These are phyloP conservation scores for Mucor lusitanicus DNA, from an alignment of 371 early-diverging fungal species.

Conservation along the genomic window DNA sequence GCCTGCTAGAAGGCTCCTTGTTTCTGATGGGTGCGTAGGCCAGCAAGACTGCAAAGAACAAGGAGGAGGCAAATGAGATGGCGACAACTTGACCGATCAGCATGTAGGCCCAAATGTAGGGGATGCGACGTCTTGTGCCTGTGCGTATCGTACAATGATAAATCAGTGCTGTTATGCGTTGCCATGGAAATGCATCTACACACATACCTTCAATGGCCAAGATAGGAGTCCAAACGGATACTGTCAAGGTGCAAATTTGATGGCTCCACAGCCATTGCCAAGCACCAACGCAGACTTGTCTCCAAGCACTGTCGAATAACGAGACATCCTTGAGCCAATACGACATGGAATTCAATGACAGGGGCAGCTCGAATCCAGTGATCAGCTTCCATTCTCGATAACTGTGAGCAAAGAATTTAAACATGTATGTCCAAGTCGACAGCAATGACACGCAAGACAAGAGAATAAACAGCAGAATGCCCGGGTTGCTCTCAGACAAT, in stretches of 20 bases:
- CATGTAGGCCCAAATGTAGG: conserved; percentile 45
- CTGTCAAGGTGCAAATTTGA: conserved; percentile 42
- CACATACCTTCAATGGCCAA: conserved; percentile 45
- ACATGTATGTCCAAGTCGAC: conserved; percentile 46
- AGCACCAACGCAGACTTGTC: conserved; percentile 33
- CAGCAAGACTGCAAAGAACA: conserved; percentile 42
- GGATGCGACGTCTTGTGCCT: conserved; percentile 39
- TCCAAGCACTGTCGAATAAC: conserved; percentile 45
- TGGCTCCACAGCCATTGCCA: conserved; percentile 51
- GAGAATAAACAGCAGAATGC: conserved; percentile 9
- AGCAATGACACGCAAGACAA: conserved; percentile 23
- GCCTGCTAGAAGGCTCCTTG: background rate
- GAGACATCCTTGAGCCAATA: conserved; percentile 43
- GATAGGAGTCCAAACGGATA: conserved; percentile 45
- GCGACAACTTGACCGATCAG: conserved; percentile 46
- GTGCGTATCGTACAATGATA: background rate
- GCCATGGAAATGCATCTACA: background rate
- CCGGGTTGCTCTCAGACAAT: background rate
- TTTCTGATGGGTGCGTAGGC: background rate
- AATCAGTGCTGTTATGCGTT: too few relatives aligned
- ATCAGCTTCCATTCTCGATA: conserved; percentile 24
- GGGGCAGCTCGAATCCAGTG: background rate
- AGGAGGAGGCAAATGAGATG: conserved; percentile 35
- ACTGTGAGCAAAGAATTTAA: conserved; percentile 34
- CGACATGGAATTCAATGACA: conserved; percentile 30